Conservation (phyloP, 2,329 filamentous ascomycete genomes). For the Sporothrix brunneoviolacea region DNA sequence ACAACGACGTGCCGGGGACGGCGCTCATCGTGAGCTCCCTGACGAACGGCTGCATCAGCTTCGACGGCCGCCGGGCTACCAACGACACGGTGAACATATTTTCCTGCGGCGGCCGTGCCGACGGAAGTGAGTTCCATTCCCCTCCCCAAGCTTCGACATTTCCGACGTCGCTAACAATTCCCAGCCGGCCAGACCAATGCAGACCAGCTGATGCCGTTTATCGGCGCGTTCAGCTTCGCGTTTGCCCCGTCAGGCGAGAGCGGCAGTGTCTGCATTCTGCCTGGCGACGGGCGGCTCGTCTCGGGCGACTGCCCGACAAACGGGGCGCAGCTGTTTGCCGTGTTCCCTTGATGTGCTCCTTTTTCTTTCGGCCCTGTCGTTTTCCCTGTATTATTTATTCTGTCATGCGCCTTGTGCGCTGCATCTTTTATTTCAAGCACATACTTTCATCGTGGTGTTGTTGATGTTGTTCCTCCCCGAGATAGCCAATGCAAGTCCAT, state of each 20-base stretch:
- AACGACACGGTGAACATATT: conserved; percentile 45
- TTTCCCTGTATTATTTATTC: not conserved
- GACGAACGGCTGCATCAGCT: conserved; percentile 46
- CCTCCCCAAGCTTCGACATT: not conserved
- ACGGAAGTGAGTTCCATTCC: conserved; percentile 31
- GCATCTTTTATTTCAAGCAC: not conserved
- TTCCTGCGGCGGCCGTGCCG: conserved; percentile 46
- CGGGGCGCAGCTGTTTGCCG: conserved; percentile 26
- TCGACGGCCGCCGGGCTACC: conserved; percentile 36
- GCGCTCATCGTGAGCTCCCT: conserved; percentile 43
- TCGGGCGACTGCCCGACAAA: conserved; percentile 27
- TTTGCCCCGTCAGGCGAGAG: conserved; percentile 39
- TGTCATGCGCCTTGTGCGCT: not conserved
- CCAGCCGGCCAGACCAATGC: conserved; percentile 39
- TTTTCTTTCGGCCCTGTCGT: not conserved
- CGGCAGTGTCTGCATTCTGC: conserved; percentile 37
- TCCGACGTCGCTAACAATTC: conserved; percentile 12
- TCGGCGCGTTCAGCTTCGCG: conserved; percentile 34
- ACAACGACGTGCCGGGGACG: conserved; percentile 38
- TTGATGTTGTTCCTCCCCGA: too few species aligned
- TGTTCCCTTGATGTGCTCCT: conserved; percentile 20
- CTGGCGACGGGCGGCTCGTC: conserved; percentile 26
- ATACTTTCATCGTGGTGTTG: not conserved
- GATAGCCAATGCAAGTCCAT: too few species aligned
- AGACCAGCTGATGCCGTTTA: conserved; percentile 44